Evolutionary conservation across 1,284 basidiomycete species (phyloP), one percentile per base, ranked within the genome.

Genomic region (Butyriboletus regius): DNA sequence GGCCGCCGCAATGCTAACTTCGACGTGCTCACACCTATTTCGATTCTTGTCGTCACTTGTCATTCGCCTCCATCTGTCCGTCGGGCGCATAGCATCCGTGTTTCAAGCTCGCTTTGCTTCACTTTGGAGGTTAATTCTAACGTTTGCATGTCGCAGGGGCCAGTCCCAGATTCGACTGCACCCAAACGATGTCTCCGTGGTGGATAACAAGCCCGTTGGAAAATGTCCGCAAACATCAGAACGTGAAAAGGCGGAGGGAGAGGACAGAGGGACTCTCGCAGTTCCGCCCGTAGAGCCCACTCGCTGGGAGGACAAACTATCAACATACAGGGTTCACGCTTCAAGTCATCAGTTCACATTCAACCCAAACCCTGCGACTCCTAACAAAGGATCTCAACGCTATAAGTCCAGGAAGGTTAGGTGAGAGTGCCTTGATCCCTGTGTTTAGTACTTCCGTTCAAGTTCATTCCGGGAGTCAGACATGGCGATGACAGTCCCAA

Each of bases 11-110:
- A 55, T 49, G 55, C 15, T 7, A 12, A 28, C 29, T 4, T 20
- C 9, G 29, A 41, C 14, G 17, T 20, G n/a, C 29, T 44, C 39
- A 18, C 43, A 24, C 12, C 32, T 43, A 4, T 20, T 43, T 5
- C 56, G 48, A 28, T 42, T 39, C 32, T 9, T 59, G 9, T 28
- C 59, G 8, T 53, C 35, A 9, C 43, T 57, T n/a, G 10, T 60
- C 32, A 10, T 20, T 50, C 40, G 42, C 22, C 7, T 60, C n/a
- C 42, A 18, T 22, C 46, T 10, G 17, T 43, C 59, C 12, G 17
- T 43, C 9, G 22, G 43, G n/a, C 13, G 39, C 20, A 32, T 61
- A 40, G 17, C 22, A 14, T 24, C 32, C 15, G 14, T 22, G 4
- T 14, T 59, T 49, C 26, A 18, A 45, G 41, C 41, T 12, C 33